phyloP scores from a whole-genome alignment of 805 yeast species.

The Saccharomycodes ludwigii region DNA sequence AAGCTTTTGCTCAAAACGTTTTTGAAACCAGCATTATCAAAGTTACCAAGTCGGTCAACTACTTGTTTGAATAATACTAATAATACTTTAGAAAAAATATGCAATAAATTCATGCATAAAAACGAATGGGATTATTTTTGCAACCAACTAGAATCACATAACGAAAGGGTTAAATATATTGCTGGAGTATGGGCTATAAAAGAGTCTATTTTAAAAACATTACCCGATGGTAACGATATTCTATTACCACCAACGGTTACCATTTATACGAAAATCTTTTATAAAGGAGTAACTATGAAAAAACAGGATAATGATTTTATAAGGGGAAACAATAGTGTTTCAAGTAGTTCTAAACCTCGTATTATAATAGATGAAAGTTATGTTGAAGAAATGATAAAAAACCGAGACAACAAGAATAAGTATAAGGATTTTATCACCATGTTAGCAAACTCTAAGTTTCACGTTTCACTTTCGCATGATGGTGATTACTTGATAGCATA shows the following conservation, averaged over 20 bases:
- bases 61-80: no score
- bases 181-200: slow-evolving; percentile 24
- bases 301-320: slow-evolving; percentile 8
- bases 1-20: slow-evolving; percentile 5
- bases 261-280: slow-evolving; percentile 16
- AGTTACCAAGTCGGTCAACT: no score
- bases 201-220: slow-evolving; percentile 17
- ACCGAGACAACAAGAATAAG: no score
- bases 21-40: no score
- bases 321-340: no score
- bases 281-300: slow-evolving; percentile 15
- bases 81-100: slow-evolving; percentile 3
- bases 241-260: slow-evolving; percentile 18
- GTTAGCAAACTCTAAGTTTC: slow-evolving; percentile 1
- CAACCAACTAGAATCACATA: not conserved
- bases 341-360: no score
- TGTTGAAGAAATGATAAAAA: no score
- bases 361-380: no score
- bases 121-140: slow-evolving; percentile 9
- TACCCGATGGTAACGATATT: slow-evolving; percentile 8
- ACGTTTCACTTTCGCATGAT: slow-evolving; percentile 5
- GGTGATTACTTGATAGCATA: slow-evolving; percentile 3
- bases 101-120: slow-evolving; percentile 19
- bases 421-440: no score
- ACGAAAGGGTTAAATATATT: slow-evolving; percentile 8